phyloP scores from a whole-genome alignment of 2,329 filamentous ascomycete species.

The Epicoccum nigrum region DNA sequence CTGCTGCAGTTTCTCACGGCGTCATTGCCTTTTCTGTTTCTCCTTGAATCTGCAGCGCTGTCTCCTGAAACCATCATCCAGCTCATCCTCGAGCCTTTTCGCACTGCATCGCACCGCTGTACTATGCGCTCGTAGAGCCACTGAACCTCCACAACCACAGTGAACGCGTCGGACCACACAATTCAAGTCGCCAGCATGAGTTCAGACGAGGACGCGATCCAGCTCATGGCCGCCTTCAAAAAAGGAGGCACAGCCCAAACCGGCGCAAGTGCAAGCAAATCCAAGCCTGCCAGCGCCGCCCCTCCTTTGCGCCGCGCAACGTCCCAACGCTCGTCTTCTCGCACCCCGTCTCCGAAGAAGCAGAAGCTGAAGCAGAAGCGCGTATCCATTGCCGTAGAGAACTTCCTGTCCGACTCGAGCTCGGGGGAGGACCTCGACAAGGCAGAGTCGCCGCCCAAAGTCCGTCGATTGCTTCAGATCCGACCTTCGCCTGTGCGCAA shows the following conservation, averaged over 20 bases:
- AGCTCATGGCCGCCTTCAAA: slow-evolving; percentile 40
- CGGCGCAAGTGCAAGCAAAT: slow-evolving; percentile 1
- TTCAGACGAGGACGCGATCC: slow-evolving; percentile 30
- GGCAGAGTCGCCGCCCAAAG: background rate
- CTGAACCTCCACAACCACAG: background rate
- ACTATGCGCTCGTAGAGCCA: background rate
- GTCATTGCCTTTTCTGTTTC: background rate
- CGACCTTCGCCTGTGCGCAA: slow-evolving; percentile 32
- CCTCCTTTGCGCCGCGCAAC: slow-evolving; percentile 1
- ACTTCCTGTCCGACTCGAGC: slow-evolving; percentile 23
- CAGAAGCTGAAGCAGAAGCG: no score
- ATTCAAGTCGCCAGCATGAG: slow-evolving; percentile 24
- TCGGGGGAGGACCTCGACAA: slow-evolving; percentile 12
- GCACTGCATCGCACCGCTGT: background rate
- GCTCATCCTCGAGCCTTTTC: background rate
- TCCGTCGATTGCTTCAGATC: slow-evolving; percentile 32
- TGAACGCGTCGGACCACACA: background rate
- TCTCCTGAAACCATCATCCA: background rate
- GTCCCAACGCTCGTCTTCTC: background rate
- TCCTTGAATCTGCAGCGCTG: background rate
- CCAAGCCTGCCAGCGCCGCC: background rate
- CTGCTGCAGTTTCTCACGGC: background rate
- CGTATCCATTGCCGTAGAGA: slow-evolving; percentile 21
- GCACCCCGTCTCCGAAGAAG: background rate
- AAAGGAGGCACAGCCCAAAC: slow-evolving; percentile 3